Percentiles rank a stretch among this genome's conserved stretches.
phyloP scores from a whole-genome alignment of 331 rosid species.

The Malus hybrid region DNA sequence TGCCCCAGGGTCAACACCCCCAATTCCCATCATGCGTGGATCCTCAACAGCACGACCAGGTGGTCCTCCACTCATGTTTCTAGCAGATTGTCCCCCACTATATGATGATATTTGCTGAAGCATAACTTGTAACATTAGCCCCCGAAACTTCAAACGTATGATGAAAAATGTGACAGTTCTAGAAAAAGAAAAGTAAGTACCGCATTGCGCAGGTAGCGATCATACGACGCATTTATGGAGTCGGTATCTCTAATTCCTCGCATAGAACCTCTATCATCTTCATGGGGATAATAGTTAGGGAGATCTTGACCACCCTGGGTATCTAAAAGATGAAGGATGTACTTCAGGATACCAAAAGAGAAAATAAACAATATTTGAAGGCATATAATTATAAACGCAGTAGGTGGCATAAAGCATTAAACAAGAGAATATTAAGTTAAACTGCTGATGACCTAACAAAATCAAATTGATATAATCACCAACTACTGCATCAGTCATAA shows the following conservation, averaged over 20 bases:
- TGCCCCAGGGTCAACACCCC: slow-evolving; percentile 59
- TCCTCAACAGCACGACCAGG: slow-evolving; percentile 56
- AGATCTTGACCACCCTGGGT: slow-evolving; percentile 55
- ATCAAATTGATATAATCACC: no score
- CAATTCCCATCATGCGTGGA: slow-evolving; percentile 45
- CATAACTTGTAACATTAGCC: slow-evolving; percentile 16
- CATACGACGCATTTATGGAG: slow-evolving; percentile 93
- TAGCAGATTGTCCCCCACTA: slow-evolving; percentile 68
- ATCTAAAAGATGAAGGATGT: slow-evolving; percentile 46
- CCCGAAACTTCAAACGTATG: slow-evolving; percentile 11
- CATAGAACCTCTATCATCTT: slow-evolving; percentile 68
- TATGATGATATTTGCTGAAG: slow-evolving; percentile 68
- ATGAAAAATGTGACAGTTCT: slow-evolving; percentile 1
- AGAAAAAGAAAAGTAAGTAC: slow-evolving; percentile 32
- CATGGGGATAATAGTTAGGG: slow-evolving; percentile 62
- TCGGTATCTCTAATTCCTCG: slow-evolving; percentile 76
- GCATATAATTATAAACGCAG: not conserved
- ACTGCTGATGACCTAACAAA: not conserved
- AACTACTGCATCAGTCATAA: no score
- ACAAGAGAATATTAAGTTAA: not conserved
- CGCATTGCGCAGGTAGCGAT: slow-evolving; percentile 80
- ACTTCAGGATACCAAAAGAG: slow-evolving; percentile 17
- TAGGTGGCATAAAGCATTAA: slow-evolving; percentile 2
- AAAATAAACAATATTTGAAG: slow-evolving; percentile 5
- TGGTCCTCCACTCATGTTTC: slow-evolving; percentile 54